Evolutionary conservation across 2,329 filamentous ascomycete genomes (phyloP).

Genomic region (Pleomassaria siparia): DNA sequence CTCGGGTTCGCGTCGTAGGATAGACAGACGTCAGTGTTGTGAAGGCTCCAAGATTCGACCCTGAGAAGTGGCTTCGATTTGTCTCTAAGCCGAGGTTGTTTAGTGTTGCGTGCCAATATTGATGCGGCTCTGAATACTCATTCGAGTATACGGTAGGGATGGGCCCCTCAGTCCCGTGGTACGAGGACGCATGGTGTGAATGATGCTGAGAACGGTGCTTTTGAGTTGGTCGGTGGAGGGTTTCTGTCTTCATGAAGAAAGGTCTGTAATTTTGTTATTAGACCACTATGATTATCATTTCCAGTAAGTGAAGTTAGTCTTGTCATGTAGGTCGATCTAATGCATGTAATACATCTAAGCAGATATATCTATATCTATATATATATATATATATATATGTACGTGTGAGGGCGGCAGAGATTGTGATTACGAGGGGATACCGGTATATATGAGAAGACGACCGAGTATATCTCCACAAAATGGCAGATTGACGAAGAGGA

Average conservation of each 20-base stretch:
- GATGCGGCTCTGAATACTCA: slow-evolving; percentile 46
- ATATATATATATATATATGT: no score
- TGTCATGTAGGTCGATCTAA: no score
- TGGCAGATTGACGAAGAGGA: not conserved
- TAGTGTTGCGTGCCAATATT: slow-evolving; percentile 50
- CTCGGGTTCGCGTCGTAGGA: slow-evolving; percentile 37
- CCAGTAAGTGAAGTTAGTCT: no score
- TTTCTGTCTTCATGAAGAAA: slow-evolving; percentile 55
- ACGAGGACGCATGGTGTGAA: slow-evolving; percentile 19
- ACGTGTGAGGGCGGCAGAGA: no score
- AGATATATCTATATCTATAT: no score
- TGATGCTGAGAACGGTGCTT: slow-evolving; percentile 27
- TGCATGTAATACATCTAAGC: no score
- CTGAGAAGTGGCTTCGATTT: slow-evolving; percentile 42
- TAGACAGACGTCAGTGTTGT: slow-evolving; percentile 41
- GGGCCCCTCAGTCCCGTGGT: slow-evolving; percentile 39
- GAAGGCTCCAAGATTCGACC: slow-evolving; percentile 47
- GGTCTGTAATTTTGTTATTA: slow-evolving; percentile 60
- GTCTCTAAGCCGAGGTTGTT: slow-evolving; percentile 41
- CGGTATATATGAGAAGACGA: not conserved
- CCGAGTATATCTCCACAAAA: no score
- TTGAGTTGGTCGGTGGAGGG: slow-evolving; percentile 35
- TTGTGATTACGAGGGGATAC: no score
- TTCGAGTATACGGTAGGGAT: slow-evolving; percentile 37
- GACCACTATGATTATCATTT: not conserved